Conservation (phyloP, 2,329 filamentous ascomycete genomes). For the Tolypocladium amazonense region DNA sequence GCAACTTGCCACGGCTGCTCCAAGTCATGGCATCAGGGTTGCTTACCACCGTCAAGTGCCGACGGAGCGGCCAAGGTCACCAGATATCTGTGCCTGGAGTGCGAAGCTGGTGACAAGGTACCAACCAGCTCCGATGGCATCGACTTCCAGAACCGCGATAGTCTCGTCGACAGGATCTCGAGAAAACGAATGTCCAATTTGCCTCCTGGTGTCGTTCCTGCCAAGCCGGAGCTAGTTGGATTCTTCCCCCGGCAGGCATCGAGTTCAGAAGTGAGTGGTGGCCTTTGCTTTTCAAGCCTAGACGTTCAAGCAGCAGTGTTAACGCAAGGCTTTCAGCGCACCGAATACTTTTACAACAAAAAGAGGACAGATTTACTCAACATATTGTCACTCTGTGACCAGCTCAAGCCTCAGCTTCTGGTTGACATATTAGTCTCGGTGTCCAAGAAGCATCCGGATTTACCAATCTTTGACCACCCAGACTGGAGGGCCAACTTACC, state of each 20-base stretch:
- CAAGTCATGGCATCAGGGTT: slow-evolving; percentile 14
- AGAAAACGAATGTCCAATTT: slow-evolving; percentile 20
- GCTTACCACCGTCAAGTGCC: slow-evolving; percentile 4
- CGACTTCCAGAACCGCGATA: slow-evolving; percentile 8
- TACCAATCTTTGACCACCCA: slow-evolving; percentile 30
- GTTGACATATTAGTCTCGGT: slow-evolving; percentile 30
- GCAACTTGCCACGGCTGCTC: slow-evolving; percentile 12
- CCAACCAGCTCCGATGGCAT: slow-evolving; percentile 2
- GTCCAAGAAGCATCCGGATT: slow-evolving; percentile 29
- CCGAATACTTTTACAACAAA: slow-evolving; percentile 27
- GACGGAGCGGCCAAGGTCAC: neutral
- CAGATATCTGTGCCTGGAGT: slow-evolving; percentile 10
- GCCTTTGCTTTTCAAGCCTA: too few relatives aligned
- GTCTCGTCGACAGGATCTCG: slow-evolving; percentile 19
- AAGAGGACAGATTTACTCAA: slow-evolving; percentile 27
- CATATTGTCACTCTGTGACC: slow-evolving; percentile 29
- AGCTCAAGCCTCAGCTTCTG: slow-evolving; percentile 28
- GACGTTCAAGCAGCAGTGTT: neutral
- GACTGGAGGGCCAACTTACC: slow-evolving; percentile 22
- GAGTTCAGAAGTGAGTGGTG: slow-evolving; percentile 19
- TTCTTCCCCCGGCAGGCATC: slow-evolving; percentile 24
- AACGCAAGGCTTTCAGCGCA: slow-evolving; percentile 15
- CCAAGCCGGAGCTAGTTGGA: slow-evolving; percentile 25
- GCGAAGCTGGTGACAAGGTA: neutral
- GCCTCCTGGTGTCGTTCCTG: slow-evolving; percentile 19